A percentile compares a stretch with the other conserved stretches of the same genome.
These are phyloP conservation scores for Fusarium nisikadoi DNA, from an alignment of 2,329 filamentous ascomycete genomes.

Conservation along the genomic window DNA sequence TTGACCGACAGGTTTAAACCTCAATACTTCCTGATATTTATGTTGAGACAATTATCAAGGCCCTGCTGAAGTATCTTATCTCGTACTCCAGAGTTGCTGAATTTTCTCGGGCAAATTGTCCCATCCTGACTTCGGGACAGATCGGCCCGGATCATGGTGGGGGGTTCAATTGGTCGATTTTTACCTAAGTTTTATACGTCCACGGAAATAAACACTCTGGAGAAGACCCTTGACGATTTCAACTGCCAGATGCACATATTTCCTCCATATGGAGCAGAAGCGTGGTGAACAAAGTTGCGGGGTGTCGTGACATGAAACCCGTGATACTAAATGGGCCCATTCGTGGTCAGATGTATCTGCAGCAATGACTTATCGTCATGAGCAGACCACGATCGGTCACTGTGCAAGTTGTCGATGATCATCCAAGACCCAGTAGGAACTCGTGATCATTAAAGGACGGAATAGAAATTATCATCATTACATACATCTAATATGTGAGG, in stretches of 20 bases:
- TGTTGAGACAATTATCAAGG: slow-evolving; percentile 39
- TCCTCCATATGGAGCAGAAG: background rate
- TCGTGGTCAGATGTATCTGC: background rate
- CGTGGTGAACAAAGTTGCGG: background rate
- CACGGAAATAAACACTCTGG: slow-evolving; percentile 2
- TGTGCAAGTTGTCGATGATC: background rate
- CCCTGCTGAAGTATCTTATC: slow-evolving; percentile 28
- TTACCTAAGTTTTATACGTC: background rate
- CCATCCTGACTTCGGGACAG: slow-evolving; percentile 25
- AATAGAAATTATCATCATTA: slow-evolving; percentile 27
- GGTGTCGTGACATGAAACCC: background rate
- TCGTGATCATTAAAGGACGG: background rate
- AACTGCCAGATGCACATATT: background rate
- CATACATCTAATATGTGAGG: slow-evolving; percentile 16
- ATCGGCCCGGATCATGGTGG: slow-evolving; percentile 25
- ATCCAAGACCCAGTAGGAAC: background rate
- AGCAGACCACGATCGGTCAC: background rate
- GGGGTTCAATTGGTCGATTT: slow-evolving; percentile 4
- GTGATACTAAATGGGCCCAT: background rate
- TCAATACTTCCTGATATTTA: slow-evolving; percentile 28
- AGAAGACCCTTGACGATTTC: background rate
- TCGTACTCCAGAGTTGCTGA: slow-evolving; percentile 15
- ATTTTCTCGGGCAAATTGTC: slow-evolving; percentile 29
- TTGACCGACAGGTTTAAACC: background rate
- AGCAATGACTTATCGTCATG: background rate